phyloP scores from a whole-genome alignment of 176 grass and related monocot species.

The Guadua angustifolia region DNA sequence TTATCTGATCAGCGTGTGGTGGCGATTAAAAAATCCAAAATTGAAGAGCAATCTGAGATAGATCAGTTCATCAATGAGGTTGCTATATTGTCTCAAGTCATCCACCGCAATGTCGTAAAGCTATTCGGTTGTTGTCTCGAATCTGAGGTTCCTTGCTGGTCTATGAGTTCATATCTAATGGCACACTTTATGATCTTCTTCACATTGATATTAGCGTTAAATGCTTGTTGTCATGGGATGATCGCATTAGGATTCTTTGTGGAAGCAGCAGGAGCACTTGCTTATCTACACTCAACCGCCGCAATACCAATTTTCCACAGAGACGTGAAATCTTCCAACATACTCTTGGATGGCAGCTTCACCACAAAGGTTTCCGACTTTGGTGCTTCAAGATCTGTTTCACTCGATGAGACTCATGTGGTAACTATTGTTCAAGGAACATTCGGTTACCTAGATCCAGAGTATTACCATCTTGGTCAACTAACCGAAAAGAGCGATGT shows the following conservation, averaged over 20 bases:
- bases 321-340: slow-evolving; percentile 61
- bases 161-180: slow-evolving; percentile 70
- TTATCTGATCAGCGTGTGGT: slow-evolving; percentile 40
- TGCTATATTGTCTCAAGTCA: slow-evolving; percentile 53
- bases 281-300: slow-evolving; percentile 59
- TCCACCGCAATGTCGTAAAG: slow-evolving; percentile 57
- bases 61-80: slow-evolving; percentile 69
- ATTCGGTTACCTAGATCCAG: slow-evolving; percentile 50
- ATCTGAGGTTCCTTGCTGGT: slow-evolving; percentile 48
- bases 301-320: slow-evolving; percentile 60
- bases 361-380: slow-evolving; percentile 58
- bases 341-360: slow-evolving; percentile 45
- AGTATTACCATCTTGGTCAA: slow-evolving; percentile 52
- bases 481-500: slow-evolving; percentile 64
- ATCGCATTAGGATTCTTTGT: slow-evolving; percentile 46
- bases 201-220: neutral
- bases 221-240: slow-evolving; percentile 45
- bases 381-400: slow-evolving; percentile 56
- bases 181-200: slow-evolving; percentile 43
- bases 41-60: slow-evolving; percentile 42
- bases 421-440: slow-evolving; percentile 63
- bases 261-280: slow-evolving; percentile 45
- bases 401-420: slow-evolving; percentile 55
- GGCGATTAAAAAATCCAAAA: slow-evolving; percentile 58
- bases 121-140: slow-evolving; percentile 63